Base-by-base conservation (phyloP, 2,329 filamentous ascomycete genomes). In the Neospermospora avenae region DNA sequence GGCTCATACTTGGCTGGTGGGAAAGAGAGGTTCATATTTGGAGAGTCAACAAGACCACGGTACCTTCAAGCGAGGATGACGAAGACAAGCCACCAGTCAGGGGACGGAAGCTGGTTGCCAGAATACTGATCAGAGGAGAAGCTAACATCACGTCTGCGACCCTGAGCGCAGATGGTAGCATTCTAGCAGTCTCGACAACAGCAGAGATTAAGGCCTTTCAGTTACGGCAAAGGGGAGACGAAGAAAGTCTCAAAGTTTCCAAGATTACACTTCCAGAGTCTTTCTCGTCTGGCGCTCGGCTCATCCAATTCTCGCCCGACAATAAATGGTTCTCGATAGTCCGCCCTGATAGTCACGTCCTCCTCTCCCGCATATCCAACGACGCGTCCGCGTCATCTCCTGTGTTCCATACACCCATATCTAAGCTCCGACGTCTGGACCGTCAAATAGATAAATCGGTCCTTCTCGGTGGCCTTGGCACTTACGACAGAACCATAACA, bases 1-100 rank as follows among this genome's bases (percentile, higher is more conserved):
- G 95, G 52, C 78, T 97, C 22, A 77, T 99, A 25, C 84, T 95
- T 70, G 91, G 90, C 73, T 98, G 92, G 90, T 98, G 93, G 91
- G 90, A 93, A 65, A 83, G 89, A 58, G 90, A 96, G 72, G 80
- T 98, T 52, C 87, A 89, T 67, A 83, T 99, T 62, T 99, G 93
- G 92, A 83, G 80, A 42, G 76, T 89, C 22, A 66, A 55, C 35
- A 69, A 69, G 58, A 59, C 61, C 11, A 44, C 59, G 10, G 59
- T 65, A 25, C 28, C 55, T 13, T 31, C 41, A 4, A 55, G 48
- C 14, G 59, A 67, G n/a, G 75, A 75, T 42, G 75, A 74, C 10
- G 81, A 78, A 65, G 80, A 66, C 41, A 63, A 70, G 24, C 34
- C 57, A 49, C 45, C 60, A 67, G 76, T 72, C 68, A 72, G 79